Conservation (phyloP, 352 stramenopile species). For the Globisporangium perplexum region DNA sequence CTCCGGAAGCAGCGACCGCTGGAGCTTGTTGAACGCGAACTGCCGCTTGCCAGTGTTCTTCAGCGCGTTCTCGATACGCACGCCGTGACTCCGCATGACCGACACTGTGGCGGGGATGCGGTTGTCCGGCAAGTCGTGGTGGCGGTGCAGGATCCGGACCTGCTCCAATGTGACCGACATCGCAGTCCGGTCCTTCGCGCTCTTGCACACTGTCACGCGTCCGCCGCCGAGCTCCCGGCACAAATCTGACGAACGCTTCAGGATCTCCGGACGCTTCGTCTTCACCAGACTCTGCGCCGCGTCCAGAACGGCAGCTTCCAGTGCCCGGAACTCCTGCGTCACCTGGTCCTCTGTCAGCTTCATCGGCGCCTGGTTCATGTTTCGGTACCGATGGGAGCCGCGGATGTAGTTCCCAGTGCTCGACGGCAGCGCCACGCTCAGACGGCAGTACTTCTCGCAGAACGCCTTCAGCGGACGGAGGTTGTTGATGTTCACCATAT, state of each 20-base stretch:
- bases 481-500: conserved; percentile 89
- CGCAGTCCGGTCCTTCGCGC: conserved; percentile 95
- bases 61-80: conserved; percentile 85
- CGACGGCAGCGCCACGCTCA: conserved; percentile 47
- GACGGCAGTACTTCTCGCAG: conserved; percentile 75
- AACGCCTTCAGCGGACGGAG: conserved; percentile 76
- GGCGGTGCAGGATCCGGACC: conserved; percentile 78
- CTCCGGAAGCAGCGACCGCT: conserved; percentile 80
- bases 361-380: conserved; percentile 42
- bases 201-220: conserved; percentile 95
- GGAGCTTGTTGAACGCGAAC: conserved; percentile 88
- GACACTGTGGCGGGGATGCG: conserved; percentile 76
- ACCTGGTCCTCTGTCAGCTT: conserved; percentile 73
- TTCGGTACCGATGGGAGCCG: conserved; percentile 43
- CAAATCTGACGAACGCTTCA: conserved; percentile 75
- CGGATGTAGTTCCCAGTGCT: conserved; percentile 18
- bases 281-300: conserved; percentile 81
- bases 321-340: conserved; percentile 49
- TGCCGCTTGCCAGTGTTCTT: conserved; percentile 88
- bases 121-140: conserved; percentile 73
- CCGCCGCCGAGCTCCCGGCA: conserved; percentile 87
- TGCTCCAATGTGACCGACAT: conserved; percentile 98
- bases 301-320: conserved; percentile 67
- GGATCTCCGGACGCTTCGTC: conserved; percentile 80
- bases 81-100: conserved; percentile 83